Evolutionary conservation across 768 basidiomycete species (phyloP), one percentile per base, ranked within the genome.

Genomic region (Kwoniella europaea): DNA sequence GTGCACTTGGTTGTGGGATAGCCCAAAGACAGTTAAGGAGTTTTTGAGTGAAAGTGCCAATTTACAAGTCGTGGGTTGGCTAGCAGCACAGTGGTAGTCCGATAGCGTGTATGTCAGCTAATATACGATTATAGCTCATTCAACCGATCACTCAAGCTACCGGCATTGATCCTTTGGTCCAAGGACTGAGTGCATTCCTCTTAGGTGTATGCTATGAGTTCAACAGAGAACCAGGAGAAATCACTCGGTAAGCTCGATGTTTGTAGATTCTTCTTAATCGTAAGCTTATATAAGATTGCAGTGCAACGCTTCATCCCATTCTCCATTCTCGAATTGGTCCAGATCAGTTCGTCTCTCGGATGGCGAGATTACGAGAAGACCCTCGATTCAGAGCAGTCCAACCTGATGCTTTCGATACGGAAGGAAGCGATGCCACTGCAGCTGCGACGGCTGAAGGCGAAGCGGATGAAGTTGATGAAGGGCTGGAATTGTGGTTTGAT

Each of bases 1-100:
- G 42, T 87, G 89, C 4, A 93, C 94, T 72, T 99, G 97, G 97
- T 86, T 97, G 7, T 99, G 95, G 95, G 96, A 98, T 77, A 95
- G 97, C 76, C 90, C 94, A 0, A 88, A 86, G 63, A 90, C 92
- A 0, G 93, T 97, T 63, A 87, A 90, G 71, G 94, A 92, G 79
- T 96, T 98, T 79, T 85, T 99, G 73, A 90, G 92, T 54, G 86
- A 87, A 77, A 91, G 93, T 7, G 93, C 94, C 22, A 94, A 93
- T 63, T 84, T 99, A 60, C 91, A 92, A 65, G 90, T 94, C 77
- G 95, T 98, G 83, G 78, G 94, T 88, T 27, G 18, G 0, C 1
- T 16, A 20, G 2, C 44, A 18, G n/a, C 35, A 10, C 35, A 22
- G 20, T 22, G 4, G 46, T 58, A 50, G 35, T 18, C 68, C 0